Conservation (phyloP, 1,284 basidiomycete species). For the Sphagnurus paluster region DNA sequence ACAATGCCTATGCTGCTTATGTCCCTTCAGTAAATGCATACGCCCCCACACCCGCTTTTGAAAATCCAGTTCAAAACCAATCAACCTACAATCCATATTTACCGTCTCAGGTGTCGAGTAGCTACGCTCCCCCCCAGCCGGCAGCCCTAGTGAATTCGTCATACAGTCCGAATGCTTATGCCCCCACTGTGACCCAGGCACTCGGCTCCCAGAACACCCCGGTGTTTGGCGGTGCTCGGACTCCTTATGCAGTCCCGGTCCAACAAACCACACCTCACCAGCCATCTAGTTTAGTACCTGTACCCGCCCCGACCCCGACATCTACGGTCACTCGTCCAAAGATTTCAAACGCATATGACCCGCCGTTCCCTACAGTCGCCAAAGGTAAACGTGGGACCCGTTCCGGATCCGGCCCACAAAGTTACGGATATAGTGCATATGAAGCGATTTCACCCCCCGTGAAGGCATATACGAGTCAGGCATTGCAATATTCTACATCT, state of each 20-base stretch:
- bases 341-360: slow-evolving; percentile 75
- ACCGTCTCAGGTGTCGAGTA: slow-evolving; percentile 5
- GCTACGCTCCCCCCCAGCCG: slow-evolving; percentile 9
- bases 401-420: slow-evolving; percentile 17
- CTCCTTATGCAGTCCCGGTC: slow-evolving; percentile 14
- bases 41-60: slow-evolving; percentile 3
- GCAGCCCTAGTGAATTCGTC: slow-evolving; percentile 6
- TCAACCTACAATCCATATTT: slow-evolving; percentile 11
- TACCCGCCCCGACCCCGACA: slow-evolving; percentile 35
- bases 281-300: slow-evolving; percentile 11
- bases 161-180: slow-evolving; percentile 13
- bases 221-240: slow-evolving; percentile 16
- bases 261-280: slow-evolving; percentile 17
- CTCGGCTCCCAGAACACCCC: slow-evolving; percentile 19
- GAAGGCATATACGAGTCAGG: slow-evolving; percentile 12
- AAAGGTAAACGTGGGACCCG: slow-evolving; percentile 40
- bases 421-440: slow-evolving; percentile 21
- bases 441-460: slow-evolving; percentile 15
- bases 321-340: slow-evolving; percentile 56
- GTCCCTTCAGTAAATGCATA: slow-evolving; percentile 11
- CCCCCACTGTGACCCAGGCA: slow-evolving; percentile 7
- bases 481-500: slow-evolving; percentile 2
- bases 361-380: slow-evolving; percentile 63
- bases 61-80: not conserved
- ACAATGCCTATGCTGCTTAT: slow-evolving; percentile 23